Conservation (phyloP, 306 rosid species). For the Macrotyloma uniflorum region DNA sequence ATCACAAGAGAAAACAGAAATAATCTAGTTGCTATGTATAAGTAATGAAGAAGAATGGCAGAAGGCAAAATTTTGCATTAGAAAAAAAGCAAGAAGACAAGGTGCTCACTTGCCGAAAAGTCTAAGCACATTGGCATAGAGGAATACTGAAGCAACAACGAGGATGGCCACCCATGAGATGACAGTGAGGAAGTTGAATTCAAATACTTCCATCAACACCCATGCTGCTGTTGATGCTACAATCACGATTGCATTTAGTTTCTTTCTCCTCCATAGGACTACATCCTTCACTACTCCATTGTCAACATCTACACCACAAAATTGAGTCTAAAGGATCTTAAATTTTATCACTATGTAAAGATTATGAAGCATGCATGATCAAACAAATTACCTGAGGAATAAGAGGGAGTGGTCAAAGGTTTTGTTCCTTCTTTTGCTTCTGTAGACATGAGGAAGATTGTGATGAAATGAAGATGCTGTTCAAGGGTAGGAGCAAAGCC, state of each 20-base stretch:
- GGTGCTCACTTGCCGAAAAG: conserved; percentile 61
- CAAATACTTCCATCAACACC: conserved; percentile 58
- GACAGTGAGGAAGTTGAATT: conserved; percentile 58
- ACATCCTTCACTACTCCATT: conserved; percentile 44
- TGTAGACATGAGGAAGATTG: conserved; percentile 42
- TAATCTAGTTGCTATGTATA: not conserved
- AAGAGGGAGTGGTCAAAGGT: conserved; percentile 30
- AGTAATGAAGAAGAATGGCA: not conserved
- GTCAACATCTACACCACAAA: conserved; percentile 45
- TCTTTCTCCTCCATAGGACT: conserved; percentile 61
- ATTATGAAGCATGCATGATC: not conserved
- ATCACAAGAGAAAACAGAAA: not conserved
- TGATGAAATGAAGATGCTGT: not conserved
- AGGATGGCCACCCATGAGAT: conserved; percentile 56
- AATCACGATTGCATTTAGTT: conserved; percentile 39
- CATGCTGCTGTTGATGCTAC: conserved; percentile 55
- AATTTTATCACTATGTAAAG: not conserved
- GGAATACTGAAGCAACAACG: conserved; percentile 51
- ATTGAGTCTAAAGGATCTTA: not conserved
- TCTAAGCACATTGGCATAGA: conserved; percentile 57
- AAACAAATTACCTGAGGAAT: conserved; percentile 42
- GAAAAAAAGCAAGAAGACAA: not conserved
- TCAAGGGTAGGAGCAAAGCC: not conserved
- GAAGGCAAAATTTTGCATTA: not conserved
- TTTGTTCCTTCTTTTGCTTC: conserved; percentile 11